Evolutionary conservation across 2,329 filamentous ascomycete species (phyloP).

Genomic region (Cytospora mali): DNA sequence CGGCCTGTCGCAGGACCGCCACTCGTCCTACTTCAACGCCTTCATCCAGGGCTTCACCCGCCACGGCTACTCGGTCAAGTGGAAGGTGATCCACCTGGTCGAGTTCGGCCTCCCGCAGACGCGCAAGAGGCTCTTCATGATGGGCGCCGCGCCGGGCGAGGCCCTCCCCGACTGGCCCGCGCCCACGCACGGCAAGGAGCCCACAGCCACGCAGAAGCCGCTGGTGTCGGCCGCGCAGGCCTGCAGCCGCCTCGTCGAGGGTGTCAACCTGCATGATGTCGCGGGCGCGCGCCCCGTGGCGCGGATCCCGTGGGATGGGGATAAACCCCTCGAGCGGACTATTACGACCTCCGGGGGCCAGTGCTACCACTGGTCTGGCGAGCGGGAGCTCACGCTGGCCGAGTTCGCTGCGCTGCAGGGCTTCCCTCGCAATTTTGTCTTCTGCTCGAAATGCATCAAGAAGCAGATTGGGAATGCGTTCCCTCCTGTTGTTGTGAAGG

Average conservation of each 20-base stretch:
- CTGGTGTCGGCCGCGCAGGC: conserved; percentile 50
- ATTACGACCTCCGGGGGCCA: conserved; percentile 67
- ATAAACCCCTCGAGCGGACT: conserved; percentile 53
- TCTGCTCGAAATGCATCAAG: conserved; percentile 51
- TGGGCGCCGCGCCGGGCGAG: conserved; percentile 70
- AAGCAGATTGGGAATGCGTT: conserved; percentile 81
- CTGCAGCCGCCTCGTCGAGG: conserved; percentile 40
- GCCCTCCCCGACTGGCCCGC: conserved; percentile 65
- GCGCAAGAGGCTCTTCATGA: conserved; percentile 56
- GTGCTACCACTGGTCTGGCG: conserved; percentile 68
- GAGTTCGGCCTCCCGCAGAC: conserved; percentile 55
- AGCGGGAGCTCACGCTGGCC: conserved; percentile 63
- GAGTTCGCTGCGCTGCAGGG: conserved; percentile 72
- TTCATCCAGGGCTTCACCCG: conserved; percentile 67
- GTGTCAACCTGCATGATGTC: conserved; percentile 44
- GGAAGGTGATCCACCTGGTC: conserved; percentile 60
- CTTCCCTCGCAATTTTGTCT: conserved; percentile 65
- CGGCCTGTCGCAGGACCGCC: conserved; percentile 60
- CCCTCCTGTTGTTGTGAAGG: conserved; percentile 59
- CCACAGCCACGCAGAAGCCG: conserved; percentile 39
- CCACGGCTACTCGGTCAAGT: conserved; percentile 69
- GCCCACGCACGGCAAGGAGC: conserved; percentile 57
- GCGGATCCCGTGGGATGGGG: conserved; percentile 46
- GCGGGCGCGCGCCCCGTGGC: conserved; percentile 29
- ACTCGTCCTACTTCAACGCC: conserved; percentile 58